Base-by-base conservation (phyloP, 345 rosid genomes). In the Viola odorata region DNA sequence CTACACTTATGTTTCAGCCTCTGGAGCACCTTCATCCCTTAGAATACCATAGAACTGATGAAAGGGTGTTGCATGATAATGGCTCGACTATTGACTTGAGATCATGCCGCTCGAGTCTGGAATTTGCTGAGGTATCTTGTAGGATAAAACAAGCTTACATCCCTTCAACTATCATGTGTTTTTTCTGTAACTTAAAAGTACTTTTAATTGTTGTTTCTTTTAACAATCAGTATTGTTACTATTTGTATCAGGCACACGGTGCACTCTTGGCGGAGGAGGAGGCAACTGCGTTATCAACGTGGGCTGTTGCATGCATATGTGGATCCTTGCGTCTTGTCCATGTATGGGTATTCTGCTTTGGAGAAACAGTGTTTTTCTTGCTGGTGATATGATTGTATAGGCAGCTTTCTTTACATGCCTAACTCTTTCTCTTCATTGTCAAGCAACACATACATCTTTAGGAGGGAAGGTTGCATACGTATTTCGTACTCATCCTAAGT, bases 311-410 rank as follows among this genome's bases (percentile, higher is more conserved):
- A 60, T 82, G 88, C 58, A 74, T 85, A 75, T 92, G 96, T 73
- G 98, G 96, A 52, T 80, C 96, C 66, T 72, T 92, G 66, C 83
- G 96, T 44, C 96, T 92, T 68, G 98, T 89, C 72, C 77, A 85
- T 55, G 98, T 89, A 72, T 12, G 11, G n/a, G 8, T 32, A 54
- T 13, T 54, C 14, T 16, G n/a, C 41, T 37, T 23, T 23, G 32
- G 32, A 23, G 32, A 23, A 23, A 23, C 2, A 23, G 32, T 23
- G 32, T 23, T 23, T 23, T 23, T 23, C 32, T 23, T 2, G 32
- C 32, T 23, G 32, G 32, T 23, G 32, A 23, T 23, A 0, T 23
- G 32, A 23, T 23, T 23, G 32, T 23, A 23, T 23, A 14, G 4
- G 32, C 53, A 14, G n/a, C 11, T 50, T 50, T 50, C 13, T 48